Conservation (phyloP, 2,329 filamentous ascomycete species). For the Verticillium nubilum region DNA sequence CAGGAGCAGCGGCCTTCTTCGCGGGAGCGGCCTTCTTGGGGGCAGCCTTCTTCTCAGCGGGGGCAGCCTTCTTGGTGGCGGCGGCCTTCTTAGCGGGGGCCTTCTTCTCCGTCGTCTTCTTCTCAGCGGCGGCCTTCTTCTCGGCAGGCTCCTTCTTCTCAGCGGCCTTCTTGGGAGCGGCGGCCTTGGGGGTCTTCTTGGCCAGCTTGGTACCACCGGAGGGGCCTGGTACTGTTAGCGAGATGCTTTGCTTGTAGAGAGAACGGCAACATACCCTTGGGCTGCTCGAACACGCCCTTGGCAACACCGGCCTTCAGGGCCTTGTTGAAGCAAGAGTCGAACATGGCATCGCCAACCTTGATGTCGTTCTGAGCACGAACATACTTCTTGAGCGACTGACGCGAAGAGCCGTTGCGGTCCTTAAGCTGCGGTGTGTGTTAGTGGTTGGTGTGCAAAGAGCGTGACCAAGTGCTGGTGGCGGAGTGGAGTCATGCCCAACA, state of each 20-base stretch:
- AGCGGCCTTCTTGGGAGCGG: conserved; percentile 1
- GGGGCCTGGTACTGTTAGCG: conserved; percentile 49
- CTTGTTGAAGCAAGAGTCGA: conserved; percentile 76
- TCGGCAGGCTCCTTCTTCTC: conserved; percentile 17
- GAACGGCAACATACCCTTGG: conserved; percentile 65
- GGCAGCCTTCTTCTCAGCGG: conserved; percentile 41
- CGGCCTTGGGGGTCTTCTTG: conserved; percentile 58
- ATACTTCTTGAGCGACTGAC: conserved; percentile 56
- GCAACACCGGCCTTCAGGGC: conserved; percentile 78
- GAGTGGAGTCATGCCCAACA: not conserved
- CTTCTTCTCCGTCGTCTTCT: conserved; percentile 18
- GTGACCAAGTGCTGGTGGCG: conserved; percentile 30
- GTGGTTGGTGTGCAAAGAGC: conserved; percentile 14
- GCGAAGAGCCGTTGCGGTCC: conserved; percentile 57
- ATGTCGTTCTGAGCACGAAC: conserved; percentile 36
- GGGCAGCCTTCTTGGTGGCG: conserved; percentile 24
- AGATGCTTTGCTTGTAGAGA: not conserved
- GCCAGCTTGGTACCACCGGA: conserved; percentile 91
- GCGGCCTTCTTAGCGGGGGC: conserved; percentile 24
- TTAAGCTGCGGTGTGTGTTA: conserved; percentile 41
- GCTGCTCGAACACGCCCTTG: conserved; percentile 80
- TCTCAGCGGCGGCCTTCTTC: conserved; percentile 30
- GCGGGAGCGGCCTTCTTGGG: conserved; percentile 29
- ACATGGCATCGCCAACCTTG: conserved; percentile 45
- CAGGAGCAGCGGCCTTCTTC: conserved; percentile 12